Evolutionary conservation across 805 yeast genomes (phyloP), one percentile per base, ranked within the genome.

Genomic region (Cyberlindnera xishuangbannaensis): DNA sequence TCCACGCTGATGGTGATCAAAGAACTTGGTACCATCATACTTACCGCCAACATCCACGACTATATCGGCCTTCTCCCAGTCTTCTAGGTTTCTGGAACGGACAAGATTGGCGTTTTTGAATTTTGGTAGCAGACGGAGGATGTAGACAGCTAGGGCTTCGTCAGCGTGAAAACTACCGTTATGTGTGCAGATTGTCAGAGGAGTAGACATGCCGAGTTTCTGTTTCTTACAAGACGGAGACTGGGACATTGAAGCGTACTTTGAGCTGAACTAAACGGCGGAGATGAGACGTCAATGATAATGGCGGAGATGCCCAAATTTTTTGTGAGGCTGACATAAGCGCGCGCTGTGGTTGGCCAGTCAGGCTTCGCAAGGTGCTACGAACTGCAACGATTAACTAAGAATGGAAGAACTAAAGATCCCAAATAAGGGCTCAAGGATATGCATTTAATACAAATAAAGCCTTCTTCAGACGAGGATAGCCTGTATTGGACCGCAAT

Each of bases 151-250:
- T 32, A 92, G 69, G 9, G 95, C 78, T 59, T 92, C 98, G 58
- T 92, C 98, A 9, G 97, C 97, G 55, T 92, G 98, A 69, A 92
- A 92, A 0, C 87, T 72, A 7, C 98, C 98, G 30, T 88, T 81
- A 51, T 83, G 94, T 10, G 95, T 88, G 53, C 95, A 90, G 37
- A 88, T 83, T 51, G 74, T 76, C 39, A 76, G 55, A 53, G 65
- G 56, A 43, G 37, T 39, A n/a, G n/a, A n/a, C n/a, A n/a, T n/a
- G n/a, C n/a, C n/a, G 19, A 39, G 39, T 31, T 58, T 59, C 40
- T 51, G 61, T 45, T 48, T 55, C 48, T 56, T 56, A 18, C n/a
- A n/a, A n/a, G n/a, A n/a, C n/a, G n/a, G n/a, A n/a, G n/a, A n/a
- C n/a, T n/a, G n/a, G n/a, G n/a, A n/a, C n/a, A n/a, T n/a, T n/a